Conservation (phyloP, 192 early-diverging fungal genomes). For the Coemansia sp. region DNA sequence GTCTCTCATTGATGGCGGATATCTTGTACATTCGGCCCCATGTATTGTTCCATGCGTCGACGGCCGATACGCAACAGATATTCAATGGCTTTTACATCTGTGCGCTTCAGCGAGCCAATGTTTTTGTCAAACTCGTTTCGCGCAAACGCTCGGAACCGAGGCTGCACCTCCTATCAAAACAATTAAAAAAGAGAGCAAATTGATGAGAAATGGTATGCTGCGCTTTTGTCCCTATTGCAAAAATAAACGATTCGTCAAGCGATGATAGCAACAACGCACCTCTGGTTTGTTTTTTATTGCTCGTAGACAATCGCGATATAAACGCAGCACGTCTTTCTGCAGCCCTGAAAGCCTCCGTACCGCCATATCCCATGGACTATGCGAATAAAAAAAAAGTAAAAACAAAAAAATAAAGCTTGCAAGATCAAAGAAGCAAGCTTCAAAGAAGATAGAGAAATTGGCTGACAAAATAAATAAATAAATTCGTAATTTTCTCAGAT, state of each 20-base stretch:
- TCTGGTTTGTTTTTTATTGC: slow-evolving; percentile 65
- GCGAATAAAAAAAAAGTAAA: slow-evolving; percentile 2
- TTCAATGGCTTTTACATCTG: slow-evolving; percentile 71
- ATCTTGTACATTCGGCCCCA: slow-evolving; percentile 63
- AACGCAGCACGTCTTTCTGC: slow-evolving; percentile 64
- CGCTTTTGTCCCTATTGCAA: neutral
- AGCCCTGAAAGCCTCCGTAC: slow-evolving; percentile 62
- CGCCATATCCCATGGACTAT: slow-evolving; percentile 8
- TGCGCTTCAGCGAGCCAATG: slow-evolving; percentile 51
- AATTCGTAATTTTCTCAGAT: too few species aligned
- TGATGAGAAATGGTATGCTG: neutral
- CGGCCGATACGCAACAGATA: slow-evolving; percentile 68
- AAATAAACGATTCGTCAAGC: neutral
- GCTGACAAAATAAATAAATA: neutral
- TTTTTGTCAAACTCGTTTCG: slow-evolving; percentile 68
- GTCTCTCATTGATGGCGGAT: slow-evolving; percentile 19
- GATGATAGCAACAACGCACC: slow-evolving; percentile 33
- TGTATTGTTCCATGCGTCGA: slow-evolving; percentile 65
- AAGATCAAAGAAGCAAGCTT: too few species aligned
- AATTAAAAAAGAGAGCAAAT: neutral
- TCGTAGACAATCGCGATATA: slow-evolving; percentile 72
- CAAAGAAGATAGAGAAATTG: neutral
- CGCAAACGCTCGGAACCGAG: slow-evolving; percentile 67
- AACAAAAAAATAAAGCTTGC: neutral
- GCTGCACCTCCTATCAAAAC: slow-evolving; percentile 56